Conservation (phyloP, 2,329 filamentous ascomycete genomes). For the Zelopaecilomyces penicillatus region DNA sequence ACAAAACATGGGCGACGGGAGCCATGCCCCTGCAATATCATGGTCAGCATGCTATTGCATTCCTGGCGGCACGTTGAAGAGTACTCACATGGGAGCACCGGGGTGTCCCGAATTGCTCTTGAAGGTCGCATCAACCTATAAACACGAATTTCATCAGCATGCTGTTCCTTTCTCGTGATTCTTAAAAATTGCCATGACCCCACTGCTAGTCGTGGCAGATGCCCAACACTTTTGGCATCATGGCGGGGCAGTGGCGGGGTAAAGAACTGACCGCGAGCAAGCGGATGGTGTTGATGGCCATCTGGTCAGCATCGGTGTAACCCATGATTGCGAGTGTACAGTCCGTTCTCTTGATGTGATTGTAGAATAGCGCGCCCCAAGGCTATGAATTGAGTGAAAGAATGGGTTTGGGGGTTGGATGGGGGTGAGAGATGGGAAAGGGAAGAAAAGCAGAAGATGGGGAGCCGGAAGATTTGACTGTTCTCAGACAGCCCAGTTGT, state of each 20-base stretch:
- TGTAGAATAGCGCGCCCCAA: conserved; percentile 11
- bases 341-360: conserved; percentile 14
- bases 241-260: conserved; percentile 26
- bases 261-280: conserved; percentile 73
- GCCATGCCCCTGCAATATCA: conserved; percentile 60
- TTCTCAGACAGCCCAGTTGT: conserved; percentile 1
- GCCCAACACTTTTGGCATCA: conserved; percentile 11
- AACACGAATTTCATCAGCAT: conserved; percentile 15
- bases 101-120: conserved; percentile 96
- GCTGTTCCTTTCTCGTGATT: conserved; percentile 5
- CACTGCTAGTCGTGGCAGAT: too few species aligned
- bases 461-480: not conserved
- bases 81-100: conserved; percentile 82
- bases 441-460: conserved; percentile 11
- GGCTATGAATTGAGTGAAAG: conserved; percentile 11
- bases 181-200: not conserved
- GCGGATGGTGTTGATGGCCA: conserved; percentile 97
- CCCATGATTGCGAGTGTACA: conserved; percentile 58
- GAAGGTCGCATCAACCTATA: conserved; percentile 92
- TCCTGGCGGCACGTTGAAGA: conserved; percentile 13
- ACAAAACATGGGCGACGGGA: conserved; percentile 90
- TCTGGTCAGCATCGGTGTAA: conserved; percentile 78
- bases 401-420: conserved; percentile 8
- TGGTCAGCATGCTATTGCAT: not conserved
- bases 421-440: conserved; percentile 19